Conservation (phyloP, 2,329 filamentous ascomycete species). For the Fonsecaea pedrosoi region DNA sequence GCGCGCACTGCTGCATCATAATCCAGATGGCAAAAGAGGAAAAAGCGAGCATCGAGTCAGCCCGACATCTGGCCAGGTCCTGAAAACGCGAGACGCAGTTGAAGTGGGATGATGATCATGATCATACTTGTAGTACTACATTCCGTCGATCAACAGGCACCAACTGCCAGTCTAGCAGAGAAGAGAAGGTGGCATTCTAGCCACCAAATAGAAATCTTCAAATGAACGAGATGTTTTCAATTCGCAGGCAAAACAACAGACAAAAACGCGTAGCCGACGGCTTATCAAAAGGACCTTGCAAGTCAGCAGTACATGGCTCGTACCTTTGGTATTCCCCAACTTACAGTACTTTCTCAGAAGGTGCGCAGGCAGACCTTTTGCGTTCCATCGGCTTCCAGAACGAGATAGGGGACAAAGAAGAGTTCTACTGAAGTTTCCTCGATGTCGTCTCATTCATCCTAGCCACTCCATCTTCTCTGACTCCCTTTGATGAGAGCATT, state of each 20-base stretch:
- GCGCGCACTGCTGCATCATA: neutral
- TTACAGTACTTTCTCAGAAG: neutral
- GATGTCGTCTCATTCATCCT: neutral
- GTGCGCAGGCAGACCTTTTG: neutral
- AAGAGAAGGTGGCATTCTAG: slow-evolving; percentile 21
- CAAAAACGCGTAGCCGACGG: neutral
- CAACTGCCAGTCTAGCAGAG: slow-evolving; percentile 13
- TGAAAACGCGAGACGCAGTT: slow-evolving; percentile 17
- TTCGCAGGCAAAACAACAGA: neutral
- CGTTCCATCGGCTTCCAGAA: neutral
- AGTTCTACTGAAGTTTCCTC: neutral
- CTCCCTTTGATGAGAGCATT: neutral
- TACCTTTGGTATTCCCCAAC: neutral
- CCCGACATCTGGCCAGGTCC: neutral
- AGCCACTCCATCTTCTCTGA: neutral
- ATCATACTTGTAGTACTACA: slow-evolving; percentile 6
- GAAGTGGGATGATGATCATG: slow-evolving; percentile 17
- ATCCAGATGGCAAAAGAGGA: neutral
- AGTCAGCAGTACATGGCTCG: neutral
- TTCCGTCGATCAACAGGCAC: slow-evolving; percentile 15
- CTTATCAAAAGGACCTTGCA: slow-evolving; percentile 1
- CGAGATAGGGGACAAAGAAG: neutral
- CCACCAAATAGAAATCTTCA: neutral
- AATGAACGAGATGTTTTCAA: neutral
- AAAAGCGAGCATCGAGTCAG: neutral